These are phyloP conservation scores for Penicillium brasilianum DNA, from an alignment of 2,329 filamentous ascomycete species.

Conservation along the genomic window DNA sequence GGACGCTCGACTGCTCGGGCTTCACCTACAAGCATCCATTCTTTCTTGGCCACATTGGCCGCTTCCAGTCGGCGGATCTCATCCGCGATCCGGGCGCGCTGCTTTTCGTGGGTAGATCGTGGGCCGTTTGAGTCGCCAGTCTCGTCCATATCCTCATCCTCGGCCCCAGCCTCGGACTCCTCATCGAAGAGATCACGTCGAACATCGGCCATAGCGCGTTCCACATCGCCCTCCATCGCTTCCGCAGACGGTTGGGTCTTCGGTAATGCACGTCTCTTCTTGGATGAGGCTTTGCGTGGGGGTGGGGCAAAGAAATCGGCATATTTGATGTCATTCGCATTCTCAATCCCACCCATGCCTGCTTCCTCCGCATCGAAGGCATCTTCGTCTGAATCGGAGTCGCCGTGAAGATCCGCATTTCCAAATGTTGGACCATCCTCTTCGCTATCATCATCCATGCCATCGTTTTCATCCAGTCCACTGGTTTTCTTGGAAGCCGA, in stretches of 20 bases:
- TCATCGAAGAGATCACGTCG: slow-evolving; percentile 91
- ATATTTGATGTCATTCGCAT: slow-evolving; percentile 89
- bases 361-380: slow-evolving; percentile 57
- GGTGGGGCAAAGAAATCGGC: slow-evolving; percentile 93
- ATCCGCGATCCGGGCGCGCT: slow-evolving; percentile 81
- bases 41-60: slow-evolving; percentile 83
- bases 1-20: slow-evolving; percentile 81
- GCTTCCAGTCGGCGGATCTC: slow-evolving; percentile 92
- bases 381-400: slow-evolving; percentile 67
- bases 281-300: slow-evolving; percentile 69
- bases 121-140: slow-evolving; percentile 45
- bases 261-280: slow-evolving; percentile 57
- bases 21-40: slow-evolving; percentile 91
- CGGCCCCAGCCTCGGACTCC: slow-evolving; percentile 57
- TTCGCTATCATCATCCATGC: slow-evolving; percentile 54
- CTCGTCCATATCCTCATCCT: slow-evolving; percentile 70
- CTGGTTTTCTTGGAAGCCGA: slow-evolving; percentile 26
- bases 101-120: slow-evolving; percentile 79
- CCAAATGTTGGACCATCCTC: slow-evolving; percentile 83
- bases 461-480: slow-evolving; percentile 54
- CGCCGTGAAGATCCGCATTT: slow-evolving; percentile 73
- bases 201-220: slow-evolving; percentile 84
- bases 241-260: slow-evolving; percentile 54
- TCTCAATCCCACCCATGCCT: slow-evolving; percentile 65
- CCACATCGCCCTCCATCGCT: slow-evolving; percentile 69